phyloP scores from a whole-genome alignment of 2,329 filamentous ascomycete species.

The Ophiostoma quercus region DNA sequence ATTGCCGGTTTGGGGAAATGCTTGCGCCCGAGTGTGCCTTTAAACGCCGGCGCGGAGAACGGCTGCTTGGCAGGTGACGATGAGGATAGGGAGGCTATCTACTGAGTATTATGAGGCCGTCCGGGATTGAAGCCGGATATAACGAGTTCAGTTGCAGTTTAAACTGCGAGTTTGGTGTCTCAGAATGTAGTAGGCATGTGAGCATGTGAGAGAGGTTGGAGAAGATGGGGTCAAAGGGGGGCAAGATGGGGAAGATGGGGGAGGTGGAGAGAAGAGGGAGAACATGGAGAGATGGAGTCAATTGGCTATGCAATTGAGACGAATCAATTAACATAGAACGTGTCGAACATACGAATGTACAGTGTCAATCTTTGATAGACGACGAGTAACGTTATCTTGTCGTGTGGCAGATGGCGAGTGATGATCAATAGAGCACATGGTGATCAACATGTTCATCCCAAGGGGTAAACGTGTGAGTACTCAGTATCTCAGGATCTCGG shows the following conservation, averaged over 20 bases:
- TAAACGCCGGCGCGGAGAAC: not conserved
- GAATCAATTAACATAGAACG: not conserved
- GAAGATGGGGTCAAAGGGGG: not conserved
- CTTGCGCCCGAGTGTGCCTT: not conserved
- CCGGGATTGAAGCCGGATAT: not conserved
- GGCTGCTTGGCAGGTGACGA: slow-evolving; percentile 1
- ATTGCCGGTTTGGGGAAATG: not conserved
- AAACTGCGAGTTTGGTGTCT: not conserved
- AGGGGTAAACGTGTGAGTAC: not conserved
- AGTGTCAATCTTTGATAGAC: not conserved
- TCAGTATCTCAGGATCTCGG: not conserved
- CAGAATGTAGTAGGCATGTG: not conserved
- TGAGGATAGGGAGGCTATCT: not conserved
- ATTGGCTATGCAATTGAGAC: not conserved
- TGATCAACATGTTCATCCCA: not conserved
- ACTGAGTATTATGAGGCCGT: not conserved
- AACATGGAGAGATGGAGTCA: not conserved
- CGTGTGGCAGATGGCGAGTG: not conserved
- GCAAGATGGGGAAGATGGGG: slow-evolving; percentile 11
- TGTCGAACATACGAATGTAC: not conserved
- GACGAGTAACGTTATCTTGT: not conserved
- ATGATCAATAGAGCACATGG: slow-evolving; percentile 2
- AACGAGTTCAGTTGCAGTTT: not conserved
- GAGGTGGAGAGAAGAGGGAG: not conserved
- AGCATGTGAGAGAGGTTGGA: slow-evolving; percentile 8